These are phyloP conservation scores for Paspalum notatum DNA, from an alignment of 176 grass and related monocot genomes.

Conservation along the genomic window DNA sequence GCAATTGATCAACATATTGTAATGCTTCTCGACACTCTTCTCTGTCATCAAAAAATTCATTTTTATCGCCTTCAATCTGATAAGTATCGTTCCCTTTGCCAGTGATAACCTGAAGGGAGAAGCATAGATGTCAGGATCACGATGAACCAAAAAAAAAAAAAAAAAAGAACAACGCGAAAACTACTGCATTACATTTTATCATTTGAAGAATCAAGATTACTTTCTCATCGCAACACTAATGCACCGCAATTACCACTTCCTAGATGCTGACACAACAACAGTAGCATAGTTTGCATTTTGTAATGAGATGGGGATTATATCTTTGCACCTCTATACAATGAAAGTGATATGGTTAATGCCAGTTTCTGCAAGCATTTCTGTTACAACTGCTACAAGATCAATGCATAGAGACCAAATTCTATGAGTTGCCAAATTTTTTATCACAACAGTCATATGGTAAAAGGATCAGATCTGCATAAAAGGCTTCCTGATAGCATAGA, in stretches of 20 bases:
- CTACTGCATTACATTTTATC: background rate
- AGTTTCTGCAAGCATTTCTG: conserved; percentile 15
- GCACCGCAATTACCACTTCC: background rate
- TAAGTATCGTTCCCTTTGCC: conserved; percentile 86
- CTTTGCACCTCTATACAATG: conserved; percentile 5
- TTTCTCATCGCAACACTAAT: conserved; percentile 32
- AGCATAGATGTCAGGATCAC: conserved; percentile 24
- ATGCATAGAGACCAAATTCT: background rate
- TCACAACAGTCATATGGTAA: background rate
- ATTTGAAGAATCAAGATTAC: conserved; percentile 13
- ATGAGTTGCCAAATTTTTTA: conserved; percentile 5
- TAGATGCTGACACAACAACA: background rate
- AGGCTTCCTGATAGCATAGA: background rate
- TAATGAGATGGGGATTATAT: background rate
- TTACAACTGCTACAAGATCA: background rate
- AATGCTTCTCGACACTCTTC: conserved; percentile 98
- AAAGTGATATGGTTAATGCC: conserved; percentile 12
- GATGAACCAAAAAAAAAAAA: conserved; percentile 2
- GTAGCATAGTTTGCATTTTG: background rate
- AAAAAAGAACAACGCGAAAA: background rate
- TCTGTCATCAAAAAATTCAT: conserved; percentile 94
- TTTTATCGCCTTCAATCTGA: conserved; percentile 89
- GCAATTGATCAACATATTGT: conserved; percentile 84
- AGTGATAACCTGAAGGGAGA: conserved; percentile 75
- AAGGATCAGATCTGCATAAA: background rate